Evolutionary conservation across 2,329 filamentous ascomycete species (phyloP), one percentile per base, ranked within the genome.

Genomic region (Cytospora chrysosperma): DNA sequence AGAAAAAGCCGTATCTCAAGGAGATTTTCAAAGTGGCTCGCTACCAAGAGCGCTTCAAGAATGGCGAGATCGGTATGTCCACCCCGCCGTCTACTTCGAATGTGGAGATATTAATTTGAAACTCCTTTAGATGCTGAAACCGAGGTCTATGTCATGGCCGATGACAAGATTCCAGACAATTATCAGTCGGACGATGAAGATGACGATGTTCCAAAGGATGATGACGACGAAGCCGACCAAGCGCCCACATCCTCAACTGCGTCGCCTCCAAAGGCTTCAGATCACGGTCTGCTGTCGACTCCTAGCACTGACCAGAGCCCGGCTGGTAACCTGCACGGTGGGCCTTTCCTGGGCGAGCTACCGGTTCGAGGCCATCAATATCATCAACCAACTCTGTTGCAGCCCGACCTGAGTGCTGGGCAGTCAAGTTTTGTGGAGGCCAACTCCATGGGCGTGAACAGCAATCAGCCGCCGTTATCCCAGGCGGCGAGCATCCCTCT

Each of bases 1-100:
- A 77, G 66, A 88, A 88, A 76, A 81, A 78, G 62, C 77, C 79
- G 0, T 85, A 80, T 55, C 70, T 89, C 10, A 82, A 79, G 59
- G 85, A 88, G 69, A 82, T 88, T 10, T 88, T 89, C 75, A 83
- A 81, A 65, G 80, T 89, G 32, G 86, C 86, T 0, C 79, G 75
- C 61, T 73, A 77, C 32, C 83, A 89, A 67, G 85, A 88, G 70
- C 76, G 81, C 5, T 87, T 75, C 69, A 82, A 76, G 67, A 80
- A 82, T 51, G 81, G 79, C 28, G 83, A 86, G 68, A 83, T 88
- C 57, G 85, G 86, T 88, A 72, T 67, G 79, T 69, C 19, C 9
- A 50, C 13, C 15, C 28, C 2, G 13, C 47, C 37, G 17, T 4
- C 61, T 7, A 7, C 40, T 21, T n/a, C 12, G 40, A 21, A 43